phyloP scores from a whole-genome alignment of 192 early-diverging fungal genomes.

The Rhizoclosmatium sp. region DNA sequence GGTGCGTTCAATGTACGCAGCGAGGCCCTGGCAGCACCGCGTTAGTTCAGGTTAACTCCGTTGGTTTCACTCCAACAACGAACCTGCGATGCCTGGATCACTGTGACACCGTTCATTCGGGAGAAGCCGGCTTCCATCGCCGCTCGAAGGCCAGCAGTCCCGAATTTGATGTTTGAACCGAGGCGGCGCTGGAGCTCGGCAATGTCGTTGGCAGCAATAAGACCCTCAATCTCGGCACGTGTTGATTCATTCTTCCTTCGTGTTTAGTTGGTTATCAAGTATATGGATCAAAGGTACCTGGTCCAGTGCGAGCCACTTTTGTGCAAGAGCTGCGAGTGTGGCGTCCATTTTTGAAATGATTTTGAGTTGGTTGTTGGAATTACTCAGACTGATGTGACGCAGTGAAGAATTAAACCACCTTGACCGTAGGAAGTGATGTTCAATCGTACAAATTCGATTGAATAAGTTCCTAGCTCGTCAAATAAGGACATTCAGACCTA shows the following conservation, averaged over 20 bases:
- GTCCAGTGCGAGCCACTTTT: constrained; percentile 67
- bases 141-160: constrained; percentile 88
- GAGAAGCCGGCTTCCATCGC: constrained; percentile 95
- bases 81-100: constrained; percentile 90
- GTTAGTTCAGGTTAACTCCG: background rate
- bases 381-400: too few relatives aligned
- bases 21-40: constrained; percentile 62
- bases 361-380: too few relatives aligned
- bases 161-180: constrained; percentile 77
- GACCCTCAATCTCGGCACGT: constrained; percentile 62
- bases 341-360: background rate
- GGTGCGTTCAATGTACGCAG: constrained; percentile 68
- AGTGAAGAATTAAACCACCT: too few relatives aligned
- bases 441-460: too few relatives aligned
- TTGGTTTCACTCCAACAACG: background rate
- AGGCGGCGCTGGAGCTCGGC: constrained; percentile 65
- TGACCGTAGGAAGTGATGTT: too few relatives aligned
- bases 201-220: constrained; percentile 56
- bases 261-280: background rate
- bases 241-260: constrained; percentile 64
- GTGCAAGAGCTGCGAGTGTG: constrained; percentile 39
- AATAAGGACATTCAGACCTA: too few relatives aligned
- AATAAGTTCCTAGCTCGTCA: too few relatives aligned
- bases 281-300: constrained; percentile 39
- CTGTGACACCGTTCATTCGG: constrained; percentile 91